Conservation (phyloP, 176 grass and related monocot genomes). For the Elaeis guineensis region DNA sequence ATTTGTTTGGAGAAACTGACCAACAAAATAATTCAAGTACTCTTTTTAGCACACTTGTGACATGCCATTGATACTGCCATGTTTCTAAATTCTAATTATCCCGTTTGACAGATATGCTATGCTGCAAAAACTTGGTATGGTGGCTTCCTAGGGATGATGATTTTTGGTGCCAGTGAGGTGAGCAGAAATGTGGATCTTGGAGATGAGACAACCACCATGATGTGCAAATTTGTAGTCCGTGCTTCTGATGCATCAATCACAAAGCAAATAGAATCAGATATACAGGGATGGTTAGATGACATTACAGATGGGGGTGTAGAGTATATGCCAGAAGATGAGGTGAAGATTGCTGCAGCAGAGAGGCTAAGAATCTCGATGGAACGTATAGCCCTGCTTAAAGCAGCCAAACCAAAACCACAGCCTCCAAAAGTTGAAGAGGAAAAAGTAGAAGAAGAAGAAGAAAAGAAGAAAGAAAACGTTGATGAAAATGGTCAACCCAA, state of each 20-base stretch:
- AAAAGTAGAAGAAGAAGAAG: constrained; percentile 34
- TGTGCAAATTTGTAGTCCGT: constrained; percentile 87
- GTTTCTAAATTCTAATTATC: not conserved
- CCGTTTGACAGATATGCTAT: constrained; percentile 56
- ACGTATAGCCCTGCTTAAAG: constrained; percentile 78
- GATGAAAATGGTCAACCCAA: constrained; percentile 70
- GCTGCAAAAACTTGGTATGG: constrained; percentile 96
- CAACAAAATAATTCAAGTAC: no score
- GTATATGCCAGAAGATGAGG: constrained; percentile 93
- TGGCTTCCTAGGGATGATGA: constrained; percentile 97
- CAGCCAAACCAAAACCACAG: constrained; percentile 65
- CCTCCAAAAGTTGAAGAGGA: constrained; percentile 50
- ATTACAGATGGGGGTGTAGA: constrained; percentile 73
- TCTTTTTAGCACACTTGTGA: no score
- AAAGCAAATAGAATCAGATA: constrained; percentile 72
- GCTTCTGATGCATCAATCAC: constrained; percentile 89
- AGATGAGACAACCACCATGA: constrained; percentile 96
- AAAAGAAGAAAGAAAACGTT: constrained; percentile 46
- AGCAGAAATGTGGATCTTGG: constrained; percentile 90
- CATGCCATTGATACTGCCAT: not conserved
- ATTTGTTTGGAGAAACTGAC: no score
- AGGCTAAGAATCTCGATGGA: constrained; percentile 81
- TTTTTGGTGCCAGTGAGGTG: constrained; percentile 95
- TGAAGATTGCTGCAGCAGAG: constrained; percentile 61
- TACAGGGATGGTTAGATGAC: constrained; percentile 92